These are phyloP conservation scores for Neocatenulostroma microsporum DNA, from an alignment of 2,329 filamentous ascomycete genomes.

Conservation along the genomic window DNA sequence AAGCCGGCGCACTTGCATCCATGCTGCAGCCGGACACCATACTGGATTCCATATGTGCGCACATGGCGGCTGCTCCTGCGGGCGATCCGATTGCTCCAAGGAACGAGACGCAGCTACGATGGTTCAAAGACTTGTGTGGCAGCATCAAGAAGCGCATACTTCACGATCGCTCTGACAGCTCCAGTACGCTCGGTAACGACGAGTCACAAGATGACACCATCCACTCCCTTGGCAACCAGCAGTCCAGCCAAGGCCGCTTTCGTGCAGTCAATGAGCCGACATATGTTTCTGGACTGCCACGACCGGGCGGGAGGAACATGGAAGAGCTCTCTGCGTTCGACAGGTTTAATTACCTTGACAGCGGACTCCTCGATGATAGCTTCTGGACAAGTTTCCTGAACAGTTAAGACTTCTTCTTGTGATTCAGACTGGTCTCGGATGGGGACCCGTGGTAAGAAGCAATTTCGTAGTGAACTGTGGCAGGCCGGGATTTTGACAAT, in stretches of 20 bases:
- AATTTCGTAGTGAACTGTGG: too few species aligned
- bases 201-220: neutral
- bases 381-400: too few species aligned
- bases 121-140: conserved; percentile 14
- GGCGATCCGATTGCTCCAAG: conserved; percentile 17
- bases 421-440: too few species aligned
- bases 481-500: too few species aligned
- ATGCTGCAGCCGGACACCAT: conserved; percentile 19
- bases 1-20: conserved; percentile 18
- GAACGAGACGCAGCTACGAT: conserved; percentile 11
- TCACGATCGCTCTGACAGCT: conserved; percentile 4
- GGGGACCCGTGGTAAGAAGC: too few species aligned
- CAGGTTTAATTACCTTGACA: conserved; percentile 8
- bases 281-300: neutral
- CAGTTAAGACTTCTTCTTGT: too few species aligned
- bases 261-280: conserved; percentile 5
- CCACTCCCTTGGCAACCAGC: neutral
- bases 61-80: conserved; percentile 15
- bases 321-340: neutral
- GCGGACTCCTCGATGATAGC: conserved; percentile 11
- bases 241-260: conserved; percentile 1
- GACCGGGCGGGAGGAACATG: neutral
- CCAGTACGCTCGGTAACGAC: neutral
- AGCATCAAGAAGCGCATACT: conserved; percentile 15
- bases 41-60: conserved; percentile 14